These are phyloP conservation scores for Atalantia buxifolia DNA, from an alignment of 345 rosid genomes.

Conservation along the genomic window DNA sequence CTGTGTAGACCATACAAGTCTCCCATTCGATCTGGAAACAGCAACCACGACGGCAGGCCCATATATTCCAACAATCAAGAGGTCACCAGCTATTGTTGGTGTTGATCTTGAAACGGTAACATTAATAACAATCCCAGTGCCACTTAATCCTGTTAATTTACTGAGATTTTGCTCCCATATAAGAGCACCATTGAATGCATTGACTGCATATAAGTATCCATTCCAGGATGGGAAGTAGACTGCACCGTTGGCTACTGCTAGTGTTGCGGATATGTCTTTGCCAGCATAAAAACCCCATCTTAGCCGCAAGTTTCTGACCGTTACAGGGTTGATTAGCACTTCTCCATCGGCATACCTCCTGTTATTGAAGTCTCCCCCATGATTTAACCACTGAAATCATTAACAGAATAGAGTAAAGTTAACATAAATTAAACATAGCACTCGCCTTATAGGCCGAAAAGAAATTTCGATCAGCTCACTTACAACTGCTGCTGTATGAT, in stretches of 20 bases:
- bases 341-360: slow-evolving; percentile 27
- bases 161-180: slow-evolving; percentile 46
- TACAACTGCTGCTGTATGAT: neutral
- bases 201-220: slow-evolving; percentile 47
- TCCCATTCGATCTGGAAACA: slow-evolving; percentile 27
- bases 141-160: slow-evolving; percentile 34
- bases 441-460: neutral
- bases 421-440: neutral
- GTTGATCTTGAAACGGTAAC: slow-evolving; percentile 43
- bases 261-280: slow-evolving; percentile 44
- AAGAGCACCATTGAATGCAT: slow-evolving; percentile 36
- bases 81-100: slow-evolving; percentile 34
- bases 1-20: slow-evolving; percentile 35
- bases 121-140: slow-evolving; percentile 18
- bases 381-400: slow-evolving; percentile 43
- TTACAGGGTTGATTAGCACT: slow-evolving; percentile 18
- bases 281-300: slow-evolving; percentile 51
- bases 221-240: slow-evolving; percentile 58
- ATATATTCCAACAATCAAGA: slow-evolving; percentile 34
- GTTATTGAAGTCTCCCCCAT: slow-evolving; percentile 35
- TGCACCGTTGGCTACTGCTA: slow-evolving; percentile 33
- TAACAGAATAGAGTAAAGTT: neutral
- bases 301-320: slow-evolving; percentile 20
- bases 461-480: neutral
- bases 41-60: slow-evolving; percentile 48